A percentile compares a stretch with the other conserved stretches of the same genome.
These are phyloP conservation scores for Paraphoma chrysanthemicola DNA, from an alignment of 2,329 filamentous ascomycete genomes.

Conservation along the genomic window DNA sequence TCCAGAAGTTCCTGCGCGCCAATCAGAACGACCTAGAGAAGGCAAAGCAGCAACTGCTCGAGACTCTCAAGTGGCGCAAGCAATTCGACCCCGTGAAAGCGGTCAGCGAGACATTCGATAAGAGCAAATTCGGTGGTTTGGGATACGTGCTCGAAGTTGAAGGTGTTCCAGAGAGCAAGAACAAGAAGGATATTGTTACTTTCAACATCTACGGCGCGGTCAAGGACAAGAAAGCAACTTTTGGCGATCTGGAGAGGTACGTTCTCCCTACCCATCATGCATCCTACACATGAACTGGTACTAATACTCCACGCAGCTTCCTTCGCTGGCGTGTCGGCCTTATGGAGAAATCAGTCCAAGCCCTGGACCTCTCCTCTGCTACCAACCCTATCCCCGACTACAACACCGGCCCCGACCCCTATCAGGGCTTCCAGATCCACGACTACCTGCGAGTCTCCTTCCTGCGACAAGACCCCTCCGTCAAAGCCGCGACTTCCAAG, in stretches of 20 bases:
- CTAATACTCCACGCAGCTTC: slow-evolving; percentile 66
- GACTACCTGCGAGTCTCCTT: slow-evolving; percentile 91
- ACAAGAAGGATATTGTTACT: slow-evolving; percentile 72
- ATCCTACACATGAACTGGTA: not conserved
- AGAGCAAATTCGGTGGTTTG: slow-evolving; percentile 75
- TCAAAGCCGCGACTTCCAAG: slow-evolving; percentile 78
- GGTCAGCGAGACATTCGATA: slow-evolving; percentile 67
- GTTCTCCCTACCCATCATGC: not conserved
- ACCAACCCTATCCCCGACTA: slow-evolving; percentile 75
- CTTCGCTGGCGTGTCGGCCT: slow-evolving; percentile 87
- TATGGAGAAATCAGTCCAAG: slow-evolving; percentile 84
- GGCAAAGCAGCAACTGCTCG: slow-evolving; percentile 78
- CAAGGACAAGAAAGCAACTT: slow-evolving; percentile 80
- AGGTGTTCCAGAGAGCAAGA: slow-evolving; percentile 59
- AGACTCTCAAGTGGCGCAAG: slow-evolving; percentile 84
- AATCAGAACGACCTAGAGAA: slow-evolving; percentile 78
- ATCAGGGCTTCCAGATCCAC: slow-evolving; percentile 91
- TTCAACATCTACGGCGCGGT: slow-evolving; percentile 95
- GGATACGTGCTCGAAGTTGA: slow-evolving; percentile 81
- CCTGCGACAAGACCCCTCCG: slow-evolving; percentile 77
- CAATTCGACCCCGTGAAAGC: slow-evolving; percentile 73
- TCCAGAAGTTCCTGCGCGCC: slow-evolving; percentile 93
- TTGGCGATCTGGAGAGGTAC: slow-evolving; percentile 81
- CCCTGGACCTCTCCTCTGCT: slow-evolving; percentile 73
- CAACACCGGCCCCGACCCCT: slow-evolving; percentile 72